Evolutionary conservation across 2,329 filamentous ascomycete species (phyloP), one percentile per base, ranked within the genome.

Genomic region (Aspergillus aculeatinus): DNA sequence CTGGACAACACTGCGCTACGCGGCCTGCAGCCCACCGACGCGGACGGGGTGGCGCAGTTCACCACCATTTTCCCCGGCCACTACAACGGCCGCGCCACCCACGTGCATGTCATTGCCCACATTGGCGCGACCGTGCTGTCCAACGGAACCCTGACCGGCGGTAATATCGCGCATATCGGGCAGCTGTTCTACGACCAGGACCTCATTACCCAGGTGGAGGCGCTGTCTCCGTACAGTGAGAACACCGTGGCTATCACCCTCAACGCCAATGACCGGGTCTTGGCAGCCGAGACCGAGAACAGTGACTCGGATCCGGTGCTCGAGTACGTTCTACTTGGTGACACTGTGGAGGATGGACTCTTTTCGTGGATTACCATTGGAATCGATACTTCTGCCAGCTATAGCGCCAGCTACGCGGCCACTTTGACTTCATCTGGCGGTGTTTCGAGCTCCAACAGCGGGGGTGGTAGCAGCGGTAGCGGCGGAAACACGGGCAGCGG

Each of bases 171-270:
- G 7, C 86, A 89, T 70, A 80, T 87, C 42, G 86, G 86, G n/a
- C 86, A 89, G 70, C 68, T 86, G 51, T 88, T 85, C 78, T 85
- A 83, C 49, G 84, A 88, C 67, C 81, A 87, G 68, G 75, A 77
- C 59, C 79, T 88, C 16, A 78, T 83, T 63, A 66, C 64, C 27
- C 62, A 76, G 48, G 82, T 87, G 53, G 80, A 84, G 63, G 72
- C 70, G 3, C 75, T 74, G 1, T 62, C 70, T 2, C 81, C 82
- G 2, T 68, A 68, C 50, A 68, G 58, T 51, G 64, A 64, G 16
- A 68, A 67, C 47, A 64, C 58, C 6, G 53, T 65, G 27, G 42
- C 44, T 7, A 61, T 65, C 5, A 66, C 65, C 4, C 35, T 31
- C 2, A 66, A 66, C 21, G 61, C 53, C 2, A 61, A 60, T 3